phyloP scores from a whole-genome alignment of 140 eudicot species.

The Ambrosia hybrid region DNA sequence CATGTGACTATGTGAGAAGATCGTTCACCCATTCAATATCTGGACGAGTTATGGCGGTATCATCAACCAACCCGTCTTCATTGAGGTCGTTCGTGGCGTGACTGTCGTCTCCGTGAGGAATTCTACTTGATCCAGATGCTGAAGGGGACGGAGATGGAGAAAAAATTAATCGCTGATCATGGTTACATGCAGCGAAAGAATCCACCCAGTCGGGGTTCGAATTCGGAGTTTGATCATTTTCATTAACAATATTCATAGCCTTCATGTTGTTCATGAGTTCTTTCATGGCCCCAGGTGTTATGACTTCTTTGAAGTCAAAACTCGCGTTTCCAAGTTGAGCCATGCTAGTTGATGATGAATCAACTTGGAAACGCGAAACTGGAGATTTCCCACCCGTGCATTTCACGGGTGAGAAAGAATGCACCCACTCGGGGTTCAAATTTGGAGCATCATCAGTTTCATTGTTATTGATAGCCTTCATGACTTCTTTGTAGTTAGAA shows the following conservation, averaged over 20 bases:
- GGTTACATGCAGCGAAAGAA: constrained; percentile 35
- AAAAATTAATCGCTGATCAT: constrained; percentile 16
- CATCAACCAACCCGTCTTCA: constrained; percentile 9
- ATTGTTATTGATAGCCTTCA: too few species aligned
- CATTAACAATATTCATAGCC: constrained; percentile 37
- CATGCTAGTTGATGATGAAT: too few species aligned
- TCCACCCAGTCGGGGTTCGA: constrained; percentile 42
- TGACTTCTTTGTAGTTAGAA: constrained; percentile 42
- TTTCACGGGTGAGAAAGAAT: too few species aligned
- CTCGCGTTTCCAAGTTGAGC: too few species aligned
- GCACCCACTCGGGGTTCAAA: too few species aligned
- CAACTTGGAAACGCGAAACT: too few species aligned
- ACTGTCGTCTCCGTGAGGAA: not conserved
- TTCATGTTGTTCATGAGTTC: constrained; percentile 57
- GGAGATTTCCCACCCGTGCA: too few species aligned
- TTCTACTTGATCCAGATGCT: constrained; percentile 15
- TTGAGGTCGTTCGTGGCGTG: not conserved
- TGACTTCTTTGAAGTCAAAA: too few species aligned
- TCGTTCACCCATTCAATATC: constrained; percentile 27
- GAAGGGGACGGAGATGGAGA: constrained; percentile 47
- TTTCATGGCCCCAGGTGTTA: constrained; percentile 16
- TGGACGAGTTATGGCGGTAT: constrained; percentile 35
- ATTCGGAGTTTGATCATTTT: constrained; percentile 1
- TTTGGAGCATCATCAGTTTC: too few species aligned
- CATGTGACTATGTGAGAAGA: constrained; percentile 23